Conservation (phyloP, 2,329 filamentous ascomycete genomes). For the Metarhizium robertsii region DNA sequence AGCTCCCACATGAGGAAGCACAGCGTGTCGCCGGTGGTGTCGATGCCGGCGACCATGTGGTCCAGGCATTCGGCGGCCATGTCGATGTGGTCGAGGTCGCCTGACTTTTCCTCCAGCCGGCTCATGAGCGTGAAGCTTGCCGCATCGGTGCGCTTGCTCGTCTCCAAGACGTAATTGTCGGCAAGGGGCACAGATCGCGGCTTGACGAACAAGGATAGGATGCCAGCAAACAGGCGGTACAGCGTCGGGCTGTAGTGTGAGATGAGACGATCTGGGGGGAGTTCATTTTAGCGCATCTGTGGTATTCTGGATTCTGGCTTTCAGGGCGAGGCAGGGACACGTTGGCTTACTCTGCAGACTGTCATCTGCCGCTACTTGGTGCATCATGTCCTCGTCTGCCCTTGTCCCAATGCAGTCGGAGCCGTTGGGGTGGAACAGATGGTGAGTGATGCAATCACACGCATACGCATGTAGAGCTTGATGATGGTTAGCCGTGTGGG, state of each 20-base stretch:
- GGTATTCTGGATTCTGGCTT: neutral
- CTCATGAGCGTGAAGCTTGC: conserved; percentile 48
- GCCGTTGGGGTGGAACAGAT: conserved; percentile 59
- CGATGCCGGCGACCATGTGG: conserved; percentile 63
- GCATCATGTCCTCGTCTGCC: conserved; percentile 56
- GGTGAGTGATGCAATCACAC: conserved; percentile 59
- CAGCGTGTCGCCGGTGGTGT: conserved; percentile 60
- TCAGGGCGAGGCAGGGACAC: neutral
- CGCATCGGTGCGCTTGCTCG: conserved; percentile 34
- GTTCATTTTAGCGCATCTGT: conserved; percentile 7
- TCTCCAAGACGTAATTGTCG: conserved; percentile 47
- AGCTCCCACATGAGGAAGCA: conserved; percentile 66
- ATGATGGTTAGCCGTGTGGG: neutral
- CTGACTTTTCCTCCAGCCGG: conserved; percentile 44
- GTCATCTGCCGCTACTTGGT: conserved; percentile 57
- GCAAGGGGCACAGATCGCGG: conserved; percentile 50
- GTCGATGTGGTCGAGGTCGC: conserved; percentile 39
- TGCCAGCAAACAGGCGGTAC: conserved; percentile 34
- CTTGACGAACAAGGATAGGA: conserved; percentile 39
- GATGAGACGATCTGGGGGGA: conserved; percentile 44
- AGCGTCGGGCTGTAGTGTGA: conserved; percentile 46
- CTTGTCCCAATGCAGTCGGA: conserved; percentile 46
- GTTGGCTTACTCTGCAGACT: conserved; percentile 50
- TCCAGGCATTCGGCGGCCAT: conserved; percentile 61
- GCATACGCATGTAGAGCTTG: conserved; percentile 53